Evolutionary conservation across 495 filamentous ascomycete genomes (phyloP).

Genomic region (Penicillium malachiteum): DNA sequence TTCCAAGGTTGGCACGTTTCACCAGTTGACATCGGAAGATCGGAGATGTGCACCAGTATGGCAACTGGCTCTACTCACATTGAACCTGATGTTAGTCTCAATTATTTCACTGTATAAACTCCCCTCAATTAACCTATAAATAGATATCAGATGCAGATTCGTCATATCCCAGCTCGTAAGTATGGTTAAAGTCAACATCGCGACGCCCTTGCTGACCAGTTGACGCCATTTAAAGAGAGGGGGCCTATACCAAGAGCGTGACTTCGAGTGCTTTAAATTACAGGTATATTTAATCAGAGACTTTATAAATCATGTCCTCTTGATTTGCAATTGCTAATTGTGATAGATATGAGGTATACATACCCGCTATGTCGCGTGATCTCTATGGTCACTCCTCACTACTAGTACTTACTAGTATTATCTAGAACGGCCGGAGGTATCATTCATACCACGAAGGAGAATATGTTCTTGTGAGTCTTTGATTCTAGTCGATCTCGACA

Average conservation of each 20-base stretch:
- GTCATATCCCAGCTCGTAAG: slow-evolving; percentile 34
- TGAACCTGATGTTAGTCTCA: slow-evolving; percentile 34
- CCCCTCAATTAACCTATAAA: background rate
- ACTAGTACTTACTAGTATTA: no score
- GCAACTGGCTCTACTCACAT: slow-evolving; percentile 17
- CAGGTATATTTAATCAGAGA: slow-evolving; percentile 30
- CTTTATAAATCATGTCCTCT: background rate
- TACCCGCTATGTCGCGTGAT: background rate
- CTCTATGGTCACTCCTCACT: no score
- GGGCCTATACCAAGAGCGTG: slow-evolving; percentile 36
- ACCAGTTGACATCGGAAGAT: background rate
- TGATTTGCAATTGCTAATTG: background rate
- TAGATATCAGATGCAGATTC: slow-evolving; percentile 33
- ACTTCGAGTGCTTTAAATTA: slow-evolving; percentile 45
- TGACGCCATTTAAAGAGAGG: slow-evolving; percentile 20
- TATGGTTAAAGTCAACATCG: background rate
- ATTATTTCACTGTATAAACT: background rate
- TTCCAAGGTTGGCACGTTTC: background rate
- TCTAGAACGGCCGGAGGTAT: slow-evolving; percentile 29
- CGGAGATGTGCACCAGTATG: slow-evolving; percentile 10
- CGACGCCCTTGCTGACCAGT: slow-evolving; percentile 8
- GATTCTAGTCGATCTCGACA: background rate
- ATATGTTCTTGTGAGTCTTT: slow-evolving; percentile 19
- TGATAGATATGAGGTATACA: slow-evolving; percentile 36
- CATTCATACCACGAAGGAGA: slow-evolving; percentile 31